Base-by-base conservation (phyloP, 352 stramenopile genomes). In the Phytophthora syringae region DNA sequence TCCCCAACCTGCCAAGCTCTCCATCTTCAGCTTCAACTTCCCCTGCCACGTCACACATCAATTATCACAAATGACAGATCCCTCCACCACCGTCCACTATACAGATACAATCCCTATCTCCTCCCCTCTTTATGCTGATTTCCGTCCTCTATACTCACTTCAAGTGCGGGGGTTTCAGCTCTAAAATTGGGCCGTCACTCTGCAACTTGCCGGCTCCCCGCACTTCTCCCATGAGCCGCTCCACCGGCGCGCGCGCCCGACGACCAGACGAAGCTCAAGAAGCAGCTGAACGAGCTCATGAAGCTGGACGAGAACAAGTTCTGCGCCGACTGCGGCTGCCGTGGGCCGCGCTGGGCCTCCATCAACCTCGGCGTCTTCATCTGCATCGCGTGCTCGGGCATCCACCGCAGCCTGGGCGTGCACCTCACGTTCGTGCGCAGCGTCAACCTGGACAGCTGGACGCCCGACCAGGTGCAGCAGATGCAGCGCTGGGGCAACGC, bases 281-380 rank as follows among this genome's bases (percentile, higher is more conserved):
- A 93, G 78, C 72, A 92, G 50, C 77, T 95, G 27, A 88, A 91
- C 53, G 88, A 94, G 51, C 84, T 97, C 60, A 92, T 89, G 52
- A 97, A 97, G 80, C 78, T 86, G n/a, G 87, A 95, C 55, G 89
- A 92, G 50, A 97, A 97, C 77, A 94, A 95, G 72, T 94, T 95
- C 53, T 97, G 90, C 65, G 89, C 89, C 64, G 90, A 97, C 72
- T 97, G 90, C 67, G 79, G 86, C 69, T 89, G 82, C 27, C 88
- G 88, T 57, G 89, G 85, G 0, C 94, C 94, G 25, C 92, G 90
- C 50, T 98, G 95, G 95, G 93, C 92, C 28, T 97, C 87, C 25
- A 96, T 98, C 63, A 98, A 97, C 76, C 73, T 98, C 16, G 95
- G 95, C 27, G 91, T 98, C 20, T 98, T 98, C 74, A 94, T 98